A percentile compares a stretch with the other conserved stretches of the same genome.
These are phyloP conservation scores for Blastomyces gilchristii DNA, from an alignment of 2,329 filamentous ascomycete genomes.

Conservation along the genomic window DNA sequence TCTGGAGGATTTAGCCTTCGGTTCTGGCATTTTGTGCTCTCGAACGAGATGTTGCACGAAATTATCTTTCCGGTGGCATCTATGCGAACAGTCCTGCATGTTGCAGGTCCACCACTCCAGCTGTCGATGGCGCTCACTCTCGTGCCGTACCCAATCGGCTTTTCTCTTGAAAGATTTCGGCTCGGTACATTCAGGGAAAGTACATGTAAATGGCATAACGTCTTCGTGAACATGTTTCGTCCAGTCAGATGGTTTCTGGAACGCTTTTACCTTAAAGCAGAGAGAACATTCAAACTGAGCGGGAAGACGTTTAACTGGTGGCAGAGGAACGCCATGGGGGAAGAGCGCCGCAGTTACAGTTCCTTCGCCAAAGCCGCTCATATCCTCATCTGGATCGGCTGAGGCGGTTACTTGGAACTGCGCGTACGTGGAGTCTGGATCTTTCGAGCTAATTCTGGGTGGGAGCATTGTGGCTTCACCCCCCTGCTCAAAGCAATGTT, in stretches of 20 bases:
- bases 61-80: slow-evolving; percentile 80
- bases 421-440: slow-evolving; percentile 46
- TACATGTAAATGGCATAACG: slow-evolving; percentile 86
- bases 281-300: slow-evolving; percentile 84
- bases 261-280: slow-evolving; percentile 75
- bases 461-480: slow-evolving; percentile 56
- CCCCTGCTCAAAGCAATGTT: slow-evolving; percentile 56
- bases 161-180: slow-evolving; percentile 91
- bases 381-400: slow-evolving; percentile 52
- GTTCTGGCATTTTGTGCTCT: slow-evolving; percentile 78
- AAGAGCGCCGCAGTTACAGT: slow-evolving; percentile 64
- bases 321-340: slow-evolving; percentile 68
- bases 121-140: slow-evolving; percentile 82
- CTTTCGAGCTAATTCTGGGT: slow-evolving; percentile 42
- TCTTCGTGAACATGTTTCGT: slow-evolving; percentile 94
- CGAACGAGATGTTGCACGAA: slow-evolving; percentile 87
- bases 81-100: slow-evolving; percentile 67
- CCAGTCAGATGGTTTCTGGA: slow-evolving; percentile 89
- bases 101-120: slow-evolving; percentile 86
- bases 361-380: slow-evolving; percentile 56
- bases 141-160: slow-evolving; percentile 90
- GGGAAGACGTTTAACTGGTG: slow-evolving; percentile 64
- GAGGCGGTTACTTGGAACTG: slow-evolving; percentile 48
- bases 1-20: slow-evolving; percentile 63
- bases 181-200: slow-evolving; percentile 70